Conservation (phyloP, 129 eudicot species). For the Gnaphalium uliginosum region DNA sequence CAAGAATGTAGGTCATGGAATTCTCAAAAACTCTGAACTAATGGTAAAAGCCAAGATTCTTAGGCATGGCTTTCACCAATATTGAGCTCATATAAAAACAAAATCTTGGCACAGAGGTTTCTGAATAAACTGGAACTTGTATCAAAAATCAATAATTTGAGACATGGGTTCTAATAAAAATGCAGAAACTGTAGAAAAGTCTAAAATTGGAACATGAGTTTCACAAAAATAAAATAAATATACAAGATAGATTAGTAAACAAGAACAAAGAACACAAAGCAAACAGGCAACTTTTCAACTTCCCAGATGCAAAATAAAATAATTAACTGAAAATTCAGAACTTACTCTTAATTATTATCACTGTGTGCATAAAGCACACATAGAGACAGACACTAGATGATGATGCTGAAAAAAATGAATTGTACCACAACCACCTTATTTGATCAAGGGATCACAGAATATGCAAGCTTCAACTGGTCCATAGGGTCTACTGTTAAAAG, state of each 20-base stretch:
- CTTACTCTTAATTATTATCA: slow-evolving; percentile 12
- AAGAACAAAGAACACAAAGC: background rate
- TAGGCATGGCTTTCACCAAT: background rate
- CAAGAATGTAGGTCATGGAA: background rate
- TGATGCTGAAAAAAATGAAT: background rate
- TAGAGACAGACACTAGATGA: background rate
- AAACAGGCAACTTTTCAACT: background rate
- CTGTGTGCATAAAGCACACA: background rate
- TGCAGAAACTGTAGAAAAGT: background rate
- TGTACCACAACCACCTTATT: background rate
- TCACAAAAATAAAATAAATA: background rate
- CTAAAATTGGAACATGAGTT: background rate
- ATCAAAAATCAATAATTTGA: background rate
- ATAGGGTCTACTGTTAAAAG: background rate
- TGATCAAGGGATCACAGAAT: slow-evolving; percentile 16
- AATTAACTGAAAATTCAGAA: background rate
- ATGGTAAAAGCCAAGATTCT: background rate
- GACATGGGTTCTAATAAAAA: background rate
- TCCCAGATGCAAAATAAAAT: background rate
- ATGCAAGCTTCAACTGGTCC: slow-evolving; percentile 9
- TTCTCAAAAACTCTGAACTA: background rate
- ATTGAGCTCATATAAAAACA: background rate
- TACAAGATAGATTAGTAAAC: background rate
- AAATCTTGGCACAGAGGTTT: too few species aligned
- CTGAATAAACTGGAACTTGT: background rate